phyloP scores from a whole-genome alignment of 2,329 filamentous ascomycete species.

The Dendryphion nanum region DNA sequence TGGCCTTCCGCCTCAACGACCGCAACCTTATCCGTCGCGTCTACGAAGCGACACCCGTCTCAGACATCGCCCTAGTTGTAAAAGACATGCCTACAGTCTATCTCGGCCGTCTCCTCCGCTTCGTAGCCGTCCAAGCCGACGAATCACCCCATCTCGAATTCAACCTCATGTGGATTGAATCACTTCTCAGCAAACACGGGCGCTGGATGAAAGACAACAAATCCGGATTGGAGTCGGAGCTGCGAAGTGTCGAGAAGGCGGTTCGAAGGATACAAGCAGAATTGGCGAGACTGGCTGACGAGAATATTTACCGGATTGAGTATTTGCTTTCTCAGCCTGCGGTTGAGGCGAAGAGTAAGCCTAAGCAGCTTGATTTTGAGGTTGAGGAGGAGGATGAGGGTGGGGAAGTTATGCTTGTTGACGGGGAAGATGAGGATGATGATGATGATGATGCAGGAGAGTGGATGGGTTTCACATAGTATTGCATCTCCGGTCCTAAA shows the following conservation, averaged over 20 bases:
- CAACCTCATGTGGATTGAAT: slow-evolving; percentile 88
- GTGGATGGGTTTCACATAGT: slow-evolving; percentile 58
- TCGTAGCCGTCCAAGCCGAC: slow-evolving; percentile 84
- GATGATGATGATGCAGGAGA: slow-evolving; percentile 40
- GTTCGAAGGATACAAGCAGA: slow-evolving; percentile 79
- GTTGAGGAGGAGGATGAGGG: slow-evolving; percentile 27
- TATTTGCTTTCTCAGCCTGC: slow-evolving; percentile 67
- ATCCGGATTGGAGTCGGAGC: slow-evolving; percentile 76
- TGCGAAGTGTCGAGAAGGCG: slow-evolving; percentile 78
- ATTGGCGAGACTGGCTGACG: slow-evolving; percentile 77
- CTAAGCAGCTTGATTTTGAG: slow-evolving; percentile 28
- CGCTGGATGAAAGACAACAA: slow-evolving; percentile 79
- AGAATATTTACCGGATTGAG: slow-evolving; percentile 86
- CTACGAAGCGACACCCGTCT: slow-evolving; percentile 77
- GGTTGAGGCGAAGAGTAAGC: slow-evolving; percentile 24
- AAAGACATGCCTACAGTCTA: slow-evolving; percentile 81
- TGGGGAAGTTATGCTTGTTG: slow-evolving; percentile 35
- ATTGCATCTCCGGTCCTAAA: too few relatives aligned
- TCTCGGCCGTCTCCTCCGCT: slow-evolving; percentile 78
- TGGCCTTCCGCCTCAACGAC: slow-evolving; percentile 96
- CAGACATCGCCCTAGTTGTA: slow-evolving; percentile 75
- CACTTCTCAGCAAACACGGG: slow-evolving; percentile 76
- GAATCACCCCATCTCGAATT: slow-evolving; percentile 93
- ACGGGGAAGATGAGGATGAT: slow-evolving; percentile 31
- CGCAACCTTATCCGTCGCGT: slow-evolving; percentile 76